A percentile compares a stretch with the other conserved stretches of the same genome.
Conservation (phyloP, 306 rosid genomes). For the Corylus heterophylla region DNA sequence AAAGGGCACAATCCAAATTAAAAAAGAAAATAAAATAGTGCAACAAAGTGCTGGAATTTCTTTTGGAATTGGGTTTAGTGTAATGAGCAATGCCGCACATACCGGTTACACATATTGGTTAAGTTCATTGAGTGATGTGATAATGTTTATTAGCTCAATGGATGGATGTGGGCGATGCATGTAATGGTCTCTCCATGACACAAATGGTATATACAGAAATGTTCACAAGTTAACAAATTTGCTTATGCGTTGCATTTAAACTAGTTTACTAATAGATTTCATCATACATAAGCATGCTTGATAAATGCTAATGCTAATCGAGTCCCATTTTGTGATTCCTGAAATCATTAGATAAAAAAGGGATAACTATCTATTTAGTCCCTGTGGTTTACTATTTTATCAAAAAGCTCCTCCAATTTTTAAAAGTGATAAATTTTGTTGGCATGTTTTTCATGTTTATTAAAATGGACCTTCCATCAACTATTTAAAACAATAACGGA, state of each 20-base stretch:
- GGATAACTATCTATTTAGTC: no score
- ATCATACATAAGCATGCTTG: neutral
- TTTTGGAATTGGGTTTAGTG: neutral
- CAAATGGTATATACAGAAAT: neutral
- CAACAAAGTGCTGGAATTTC: neutral
- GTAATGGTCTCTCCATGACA: neutral
- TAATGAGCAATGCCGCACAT: neutral
- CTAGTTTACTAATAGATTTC: neutral
- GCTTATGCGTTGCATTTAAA: neutral
- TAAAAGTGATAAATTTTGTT: no score
- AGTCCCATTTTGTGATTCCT: neutral
- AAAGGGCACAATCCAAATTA: neutral
- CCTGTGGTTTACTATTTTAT: no score
- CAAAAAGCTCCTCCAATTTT: no score
- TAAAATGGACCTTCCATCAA: no score
- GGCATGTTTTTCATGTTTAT: no score
- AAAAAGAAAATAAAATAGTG: no score
- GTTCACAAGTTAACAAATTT: neutral
- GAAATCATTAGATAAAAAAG: neutral
- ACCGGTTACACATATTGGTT: neutral
- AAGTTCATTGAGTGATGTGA: neutral
- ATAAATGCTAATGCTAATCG: neutral
- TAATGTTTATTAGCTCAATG: neutral
- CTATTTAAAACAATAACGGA: no score
- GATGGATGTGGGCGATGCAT: neutral